Percentiles rank a stretch among this genome's conserved stretches.
phyloP scores from a whole-genome alignment of 352 stramenopile species.

The Thraustochytrium sp. region DNA sequence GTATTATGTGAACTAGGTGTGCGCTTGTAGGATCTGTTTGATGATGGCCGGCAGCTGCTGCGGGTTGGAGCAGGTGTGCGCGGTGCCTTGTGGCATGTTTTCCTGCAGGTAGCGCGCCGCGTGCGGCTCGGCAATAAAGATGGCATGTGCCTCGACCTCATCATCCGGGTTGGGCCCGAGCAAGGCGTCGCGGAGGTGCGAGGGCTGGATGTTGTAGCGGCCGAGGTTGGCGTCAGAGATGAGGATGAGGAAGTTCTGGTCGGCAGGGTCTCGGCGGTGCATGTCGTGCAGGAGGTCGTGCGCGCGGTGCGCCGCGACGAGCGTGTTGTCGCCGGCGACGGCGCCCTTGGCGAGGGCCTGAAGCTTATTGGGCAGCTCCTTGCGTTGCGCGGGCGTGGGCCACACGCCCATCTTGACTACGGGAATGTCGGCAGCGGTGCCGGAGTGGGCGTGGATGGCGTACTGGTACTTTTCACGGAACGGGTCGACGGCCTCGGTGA shows the following conservation, averaged over 20 bases:
- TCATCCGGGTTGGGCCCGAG: constrained; percentile 16
- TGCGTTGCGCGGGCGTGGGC: constrained; percentile 72
- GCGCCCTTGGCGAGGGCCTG: constrained; percentile 88
- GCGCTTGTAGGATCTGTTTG: not conserved
- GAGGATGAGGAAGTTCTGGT: constrained; percentile 76
- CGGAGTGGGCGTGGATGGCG: constrained; percentile 62
- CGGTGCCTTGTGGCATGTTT: not conserved
- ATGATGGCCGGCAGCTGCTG: constrained; percentile 10
- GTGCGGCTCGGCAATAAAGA: constrained; percentile 50
- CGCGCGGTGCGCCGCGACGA: constrained; percentile 77
- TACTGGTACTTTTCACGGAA: constrained; percentile 80
- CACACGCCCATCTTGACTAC: constrained; percentile 78
- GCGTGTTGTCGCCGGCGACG: constrained; percentile 81
- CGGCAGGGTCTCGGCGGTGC: constrained; percentile 41
- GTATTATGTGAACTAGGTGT: not conserved
- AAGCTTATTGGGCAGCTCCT: constrained; percentile 84
- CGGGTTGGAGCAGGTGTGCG: not conserved
- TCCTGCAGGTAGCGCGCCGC: not conserved
- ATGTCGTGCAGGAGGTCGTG: constrained; percentile 63
- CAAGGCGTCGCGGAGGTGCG: constrained; percentile 47
- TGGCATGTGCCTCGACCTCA: constrained; percentile 47
- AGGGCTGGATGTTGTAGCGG: constrained; percentile 73
- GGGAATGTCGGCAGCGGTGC: constrained; percentile 58
- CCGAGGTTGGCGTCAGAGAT: constrained; percentile 90
- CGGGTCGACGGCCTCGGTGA: constrained; percentile 87